Conservation (phyloP, 768 basidiomycete genomes). For the Trametes villosa region DNA sequence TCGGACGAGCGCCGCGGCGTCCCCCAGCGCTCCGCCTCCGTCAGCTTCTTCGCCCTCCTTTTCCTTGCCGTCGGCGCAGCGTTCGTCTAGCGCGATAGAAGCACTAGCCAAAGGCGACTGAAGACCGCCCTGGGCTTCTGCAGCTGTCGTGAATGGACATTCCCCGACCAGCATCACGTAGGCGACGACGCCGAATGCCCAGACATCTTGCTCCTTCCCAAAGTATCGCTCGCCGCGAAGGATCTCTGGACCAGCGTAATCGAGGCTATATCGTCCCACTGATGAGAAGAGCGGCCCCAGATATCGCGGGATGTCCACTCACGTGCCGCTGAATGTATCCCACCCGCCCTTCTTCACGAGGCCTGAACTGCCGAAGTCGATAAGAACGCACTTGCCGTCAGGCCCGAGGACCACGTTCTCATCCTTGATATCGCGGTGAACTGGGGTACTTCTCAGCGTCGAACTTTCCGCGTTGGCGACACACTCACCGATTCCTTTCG, state of each 20-base stretch:
- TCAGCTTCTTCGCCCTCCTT: constrained; percentile 77
- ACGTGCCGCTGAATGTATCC: constrained; percentile 95
- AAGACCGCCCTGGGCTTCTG: constrained; percentile 88
- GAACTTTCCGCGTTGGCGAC: not conserved
- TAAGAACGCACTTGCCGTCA: constrained; percentile 83
- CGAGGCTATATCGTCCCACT: constrained; percentile 55
- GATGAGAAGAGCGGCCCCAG: constrained; percentile 21
- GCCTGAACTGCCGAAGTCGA: constrained; percentile 96
- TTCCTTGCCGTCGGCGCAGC: constrained; percentile 76
- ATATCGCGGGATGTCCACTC: constrained; percentile 42
- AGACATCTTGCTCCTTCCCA: constrained; percentile 97
- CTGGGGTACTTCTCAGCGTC: constrained; percentile 40
- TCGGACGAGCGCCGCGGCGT: constrained; percentile 83
- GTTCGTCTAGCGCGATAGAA: constrained; percentile 76
- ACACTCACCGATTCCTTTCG: constrained; percentile 83
- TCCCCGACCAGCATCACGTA: constrained; percentile 93
- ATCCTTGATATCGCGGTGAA: constrained; percentile 98
- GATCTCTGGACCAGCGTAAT: constrained; percentile 97
- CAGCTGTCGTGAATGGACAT: constrained; percentile 89
- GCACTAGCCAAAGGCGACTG: constrained; percentile 75
- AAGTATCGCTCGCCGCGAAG: constrained; percentile 92
- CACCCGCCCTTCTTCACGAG: constrained; percentile 82
- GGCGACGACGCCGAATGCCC: constrained; percentile 97
- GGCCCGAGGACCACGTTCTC: constrained; percentile 91
- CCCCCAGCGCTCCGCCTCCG: constrained; percentile 82